Percentiles rank a stretch among this genome's conserved stretches.
These are phyloP conservation scores for Oropetium thomaeum DNA, from an alignment of 176 grass and related monocot genomes.

Conservation along the genomic window DNA sequence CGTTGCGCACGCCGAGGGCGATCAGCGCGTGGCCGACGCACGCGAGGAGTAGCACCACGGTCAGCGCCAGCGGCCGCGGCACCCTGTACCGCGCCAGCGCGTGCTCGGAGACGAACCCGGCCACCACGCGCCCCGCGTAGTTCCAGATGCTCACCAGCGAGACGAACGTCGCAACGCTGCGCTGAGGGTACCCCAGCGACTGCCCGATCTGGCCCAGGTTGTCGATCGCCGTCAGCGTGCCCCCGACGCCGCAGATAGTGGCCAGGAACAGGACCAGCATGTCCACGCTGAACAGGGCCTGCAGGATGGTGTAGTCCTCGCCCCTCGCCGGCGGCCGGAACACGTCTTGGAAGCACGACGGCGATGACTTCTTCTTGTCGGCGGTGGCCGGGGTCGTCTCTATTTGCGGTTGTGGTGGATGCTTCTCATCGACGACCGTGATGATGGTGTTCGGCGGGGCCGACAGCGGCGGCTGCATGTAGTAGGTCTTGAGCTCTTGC, in stretches of 20 bases:
- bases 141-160: slow-evolving; percentile 94
- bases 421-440: too few relatives aligned
- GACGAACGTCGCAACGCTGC: slow-evolving; percentile 53
- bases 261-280: slow-evolving; percentile 69
- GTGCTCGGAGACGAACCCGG: slow-evolving; percentile 71
- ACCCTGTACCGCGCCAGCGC: slow-evolving; percentile 50
- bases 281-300: slow-evolving; percentile 80
- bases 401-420: too few relatives aligned
- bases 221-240: slow-evolving; percentile 79
- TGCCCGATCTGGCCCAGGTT: slow-evolving; percentile 84
- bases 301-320: slow-evolving; percentile 72
- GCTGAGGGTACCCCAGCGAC: slow-evolving; percentile 64
- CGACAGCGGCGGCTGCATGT: too few relatives aligned
- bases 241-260: slow-evolving; percentile 71
- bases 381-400: too few relatives aligned
- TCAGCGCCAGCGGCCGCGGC: slow-evolving; percentile 49
- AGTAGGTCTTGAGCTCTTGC: slow-evolving; percentile 53
- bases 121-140: slow-evolving; percentile 51
- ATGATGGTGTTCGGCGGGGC: too few relatives aligned
- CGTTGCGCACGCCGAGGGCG: slow-evolving; percentile 47
- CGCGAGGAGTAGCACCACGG: slow-evolving; percentile 43
- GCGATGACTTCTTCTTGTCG: background rate
- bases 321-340: slow-evolving; percentile 56
- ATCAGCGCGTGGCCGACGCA: slow-evolving; percentile 63
- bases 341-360: slow-evolving; percentile 18